These are phyloP conservation scores for Funneliformis caledonium DNA, from an alignment of 371 early-diverging fungal species.

Conservation along the genomic window DNA sequence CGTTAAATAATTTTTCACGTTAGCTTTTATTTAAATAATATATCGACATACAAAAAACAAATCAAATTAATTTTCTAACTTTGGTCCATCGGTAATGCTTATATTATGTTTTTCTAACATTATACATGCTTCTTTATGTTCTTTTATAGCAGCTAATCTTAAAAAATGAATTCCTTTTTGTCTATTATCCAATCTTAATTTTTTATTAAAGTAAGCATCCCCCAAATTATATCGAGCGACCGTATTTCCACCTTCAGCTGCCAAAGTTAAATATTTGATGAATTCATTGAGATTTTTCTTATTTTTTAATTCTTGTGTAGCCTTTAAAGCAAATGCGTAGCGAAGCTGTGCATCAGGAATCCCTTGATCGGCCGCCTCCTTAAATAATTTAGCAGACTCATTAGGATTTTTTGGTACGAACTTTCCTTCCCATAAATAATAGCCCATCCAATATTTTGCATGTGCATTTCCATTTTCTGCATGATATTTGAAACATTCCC, in stretches of 20 bases:
- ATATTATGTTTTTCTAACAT: background rate
- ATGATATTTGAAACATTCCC: conserved; percentile 23
- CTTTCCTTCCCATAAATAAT: conserved; percentile 18
- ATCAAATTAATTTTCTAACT: no score
- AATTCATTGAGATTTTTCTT: background rate
- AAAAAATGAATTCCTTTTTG: background rate
- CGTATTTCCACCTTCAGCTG: conserved; percentile 28
- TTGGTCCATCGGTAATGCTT: no score
- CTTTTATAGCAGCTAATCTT: conserved; percentile 13
- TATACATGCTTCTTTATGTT: background rate
- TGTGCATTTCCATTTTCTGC: background rate
- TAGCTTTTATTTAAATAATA: no score
- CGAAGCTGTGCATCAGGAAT: conserved; percentile 20
- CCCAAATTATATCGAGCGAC: conserved; percentile 29
- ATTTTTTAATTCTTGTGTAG: no score
- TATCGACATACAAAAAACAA: no score
- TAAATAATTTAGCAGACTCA: background rate
- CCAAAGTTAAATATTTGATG: conserved; percentile 16
- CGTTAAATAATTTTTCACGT: no score
- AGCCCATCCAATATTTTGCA: conserved; percentile 34
- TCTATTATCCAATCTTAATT: conserved; percentile 2
- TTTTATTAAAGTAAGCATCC: background rate
- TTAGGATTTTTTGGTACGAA: background rate
- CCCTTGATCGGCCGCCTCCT: conserved; percentile 21
- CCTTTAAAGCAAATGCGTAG: background rate